Base-by-base conservation (phyloP, 2,329 filamentous ascomycete species). In the Sarocladium oryzae region DNA sequence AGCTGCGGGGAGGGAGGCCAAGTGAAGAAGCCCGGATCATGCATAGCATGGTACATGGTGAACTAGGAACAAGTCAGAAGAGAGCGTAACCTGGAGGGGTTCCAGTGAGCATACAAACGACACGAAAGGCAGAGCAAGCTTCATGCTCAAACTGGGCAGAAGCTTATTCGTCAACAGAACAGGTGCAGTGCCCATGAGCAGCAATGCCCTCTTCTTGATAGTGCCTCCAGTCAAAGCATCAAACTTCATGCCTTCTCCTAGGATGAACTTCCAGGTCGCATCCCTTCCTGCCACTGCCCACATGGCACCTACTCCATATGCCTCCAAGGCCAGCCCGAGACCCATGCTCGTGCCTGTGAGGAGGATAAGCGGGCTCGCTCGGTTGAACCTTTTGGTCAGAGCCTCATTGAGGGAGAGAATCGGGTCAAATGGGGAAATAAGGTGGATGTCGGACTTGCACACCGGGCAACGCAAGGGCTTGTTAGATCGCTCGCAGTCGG, bases 401-500 rank as follows among this genome's bases (percentile, higher is more conserved):
- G 71, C 65, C 49, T 86, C 80, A 54, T 84, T 78, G 1, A 84
- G 60, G 50, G 85, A 79, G 24, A 97, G 82, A 20, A 93, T 68
- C 20, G 81, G 72, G 61, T 91, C 90, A 60, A 78, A 81, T 13
- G 88, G 87, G 46, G 91, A 84, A 49, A 85, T 79, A 24, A 97
- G 75, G 50, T 79, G 73, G 60, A 97, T 95, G 57, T 82, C 78
- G 2, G 83, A 79, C 66, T 95, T 93, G 77, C 93, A 99, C 56
- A 95, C 88, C 2, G 92, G 92, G 64, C 93, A 99, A 51, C 81
- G 73, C 56, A 96, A 82, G 55, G 84, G 83, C 51, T 82, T 81
- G 65, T 74, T 65, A 63, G 78, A 67, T 53, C 68, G 78, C 69
- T 96, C 90, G 63, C 89, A 81, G 63, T 96, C 89, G n/a, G 88